Conservation (phyloP, 2,329 filamentous ascomycete genomes). For the Aspergillus terreus region DNA sequence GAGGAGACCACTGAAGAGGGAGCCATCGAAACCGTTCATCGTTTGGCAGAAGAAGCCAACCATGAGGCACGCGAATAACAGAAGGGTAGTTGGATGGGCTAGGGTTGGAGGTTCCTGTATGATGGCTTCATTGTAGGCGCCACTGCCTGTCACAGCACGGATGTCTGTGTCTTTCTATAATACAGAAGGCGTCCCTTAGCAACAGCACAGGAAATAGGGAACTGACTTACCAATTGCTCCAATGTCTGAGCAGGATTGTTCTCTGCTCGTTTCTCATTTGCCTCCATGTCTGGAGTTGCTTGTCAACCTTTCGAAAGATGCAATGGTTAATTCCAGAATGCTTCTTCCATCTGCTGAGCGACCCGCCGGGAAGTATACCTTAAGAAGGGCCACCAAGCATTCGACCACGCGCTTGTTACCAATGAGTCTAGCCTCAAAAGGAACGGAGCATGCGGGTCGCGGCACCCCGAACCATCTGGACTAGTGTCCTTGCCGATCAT, state of each 20-base stretch:
- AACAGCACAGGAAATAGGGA: neutral
- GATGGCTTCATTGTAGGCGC: constrained; percentile 1
- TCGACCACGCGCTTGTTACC: neutral
- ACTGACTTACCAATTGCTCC: neutral
- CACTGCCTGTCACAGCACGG: neutral
- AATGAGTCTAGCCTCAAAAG: neutral
- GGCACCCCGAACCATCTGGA: neutral
- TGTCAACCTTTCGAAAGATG: neutral
- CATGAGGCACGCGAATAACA: neutral
- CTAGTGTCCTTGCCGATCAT: neutral
- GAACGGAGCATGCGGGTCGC: neutral
- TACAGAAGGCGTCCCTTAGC: neutral
- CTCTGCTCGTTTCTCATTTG: neutral
- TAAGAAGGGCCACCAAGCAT: neutral
- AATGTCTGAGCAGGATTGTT: neutral
- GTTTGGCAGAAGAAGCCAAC: constrained; percentile 2
- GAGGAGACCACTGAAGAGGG: constrained; percentile 51
- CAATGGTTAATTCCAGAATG: neutral
- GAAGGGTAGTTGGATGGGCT: neutral
- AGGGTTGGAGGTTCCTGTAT: neutral
- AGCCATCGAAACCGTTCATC: constrained; percentile 43
- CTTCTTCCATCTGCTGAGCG: neutral
- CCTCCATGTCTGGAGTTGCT: neutral
- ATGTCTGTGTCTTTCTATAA: neutral
- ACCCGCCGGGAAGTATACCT: neutral